phyloP scores from a whole-genome alignment of 345 rosid genomes.

The Eucalyptus curtisii region DNA sequence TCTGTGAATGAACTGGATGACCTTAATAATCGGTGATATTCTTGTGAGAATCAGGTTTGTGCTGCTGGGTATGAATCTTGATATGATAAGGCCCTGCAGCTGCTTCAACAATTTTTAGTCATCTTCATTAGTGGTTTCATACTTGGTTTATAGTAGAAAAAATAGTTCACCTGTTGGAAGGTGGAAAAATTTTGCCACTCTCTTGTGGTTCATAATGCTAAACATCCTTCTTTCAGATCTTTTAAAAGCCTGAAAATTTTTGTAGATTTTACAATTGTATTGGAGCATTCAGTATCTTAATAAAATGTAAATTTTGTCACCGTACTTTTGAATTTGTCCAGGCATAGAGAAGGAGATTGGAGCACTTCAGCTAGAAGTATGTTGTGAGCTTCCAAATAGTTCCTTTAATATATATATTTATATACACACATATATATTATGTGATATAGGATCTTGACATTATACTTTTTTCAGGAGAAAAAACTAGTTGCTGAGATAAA shows the following conservation, averaged over 20 bases:
- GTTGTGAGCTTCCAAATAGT: slow-evolving; percentile 1
- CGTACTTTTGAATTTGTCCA: slow-evolving; percentile 6
- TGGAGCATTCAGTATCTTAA: neutral
- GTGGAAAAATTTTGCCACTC: neutral
- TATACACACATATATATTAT: neutral
- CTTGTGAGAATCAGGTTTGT: neutral
- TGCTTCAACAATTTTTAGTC: neutral
- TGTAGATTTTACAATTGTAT: neutral
- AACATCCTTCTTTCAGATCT: neutral
- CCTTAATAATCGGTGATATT: neutral
- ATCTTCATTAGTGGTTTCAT: neutral
- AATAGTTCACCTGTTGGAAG: neutral
- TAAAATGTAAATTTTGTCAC: neutral
- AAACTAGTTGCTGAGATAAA: slow-evolving; percentile 90
- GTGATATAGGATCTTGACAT: neutral
- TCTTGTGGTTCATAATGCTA: neutral
- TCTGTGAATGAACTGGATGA: neutral
- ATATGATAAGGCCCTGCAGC: neutral
- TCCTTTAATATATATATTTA: neutral
- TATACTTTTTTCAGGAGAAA: slow-evolving; percentile 53
- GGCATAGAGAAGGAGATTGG: slow-evolving; percentile 91
- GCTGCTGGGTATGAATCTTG: neutral
- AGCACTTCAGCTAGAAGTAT: slow-evolving; percentile 76
- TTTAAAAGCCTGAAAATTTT: neutral
- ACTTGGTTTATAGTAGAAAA: neutral